Percentiles rank a stretch among this genome's conserved stretches.
These are phyloP conservation scores for Elongisporangium anandrum DNA, from an alignment of 352 stramenopile genomes.

Conservation along the genomic window DNA sequence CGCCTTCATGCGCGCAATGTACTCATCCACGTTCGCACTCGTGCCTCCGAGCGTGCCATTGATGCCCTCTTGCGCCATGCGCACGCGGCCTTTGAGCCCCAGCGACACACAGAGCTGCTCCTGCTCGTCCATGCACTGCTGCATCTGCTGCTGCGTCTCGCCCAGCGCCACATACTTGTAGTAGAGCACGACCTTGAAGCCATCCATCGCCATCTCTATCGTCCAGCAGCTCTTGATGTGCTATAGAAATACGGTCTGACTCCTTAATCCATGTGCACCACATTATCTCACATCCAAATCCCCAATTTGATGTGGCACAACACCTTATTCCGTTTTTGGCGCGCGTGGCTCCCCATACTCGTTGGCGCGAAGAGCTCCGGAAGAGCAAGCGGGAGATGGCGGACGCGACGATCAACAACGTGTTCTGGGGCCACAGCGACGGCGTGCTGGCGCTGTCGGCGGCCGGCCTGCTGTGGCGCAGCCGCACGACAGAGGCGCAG, in stretches of 20 bases:
- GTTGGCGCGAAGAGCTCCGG: neutral
- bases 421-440: slow-evolving; percentile 85
- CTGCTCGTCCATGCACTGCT: slow-evolving; percentile 32
- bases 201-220: slow-evolving; percentile 9
- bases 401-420: slow-evolving; percentile 80
- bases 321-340: neutral
- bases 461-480: slow-evolving; percentile 72
- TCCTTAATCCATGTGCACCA: neutral
- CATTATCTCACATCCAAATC: neutral
- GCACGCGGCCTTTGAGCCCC: slow-evolving; percentile 62
- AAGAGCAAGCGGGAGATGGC: slow-evolving; percentile 24
- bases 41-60: slow-evolving; percentile 79
- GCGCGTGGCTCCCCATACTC: neutral
- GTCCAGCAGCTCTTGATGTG: neutral
- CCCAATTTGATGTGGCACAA: neutral
- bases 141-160: slow-evolving; percentile 29
- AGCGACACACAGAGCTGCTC: slow-evolving; percentile 45
- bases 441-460: slow-evolving; percentile 73
- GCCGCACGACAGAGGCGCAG: slow-evolving; percentile 70
- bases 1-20: slow-evolving; percentile 55
- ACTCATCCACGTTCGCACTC: slow-evolving; percentile 36
- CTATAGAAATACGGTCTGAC: neutral
- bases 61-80: slow-evolving; percentile 78
- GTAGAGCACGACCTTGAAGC: slow-evolving; percentile 71
- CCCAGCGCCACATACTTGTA: slow-evolving; percentile 82